Percentiles rank a stretch among this genome's conserved stretches.
Evolutionary conservation across 2,329 filamentous ascomycete species (phyloP).

Genomic region (Fusarium setosum): DNA sequence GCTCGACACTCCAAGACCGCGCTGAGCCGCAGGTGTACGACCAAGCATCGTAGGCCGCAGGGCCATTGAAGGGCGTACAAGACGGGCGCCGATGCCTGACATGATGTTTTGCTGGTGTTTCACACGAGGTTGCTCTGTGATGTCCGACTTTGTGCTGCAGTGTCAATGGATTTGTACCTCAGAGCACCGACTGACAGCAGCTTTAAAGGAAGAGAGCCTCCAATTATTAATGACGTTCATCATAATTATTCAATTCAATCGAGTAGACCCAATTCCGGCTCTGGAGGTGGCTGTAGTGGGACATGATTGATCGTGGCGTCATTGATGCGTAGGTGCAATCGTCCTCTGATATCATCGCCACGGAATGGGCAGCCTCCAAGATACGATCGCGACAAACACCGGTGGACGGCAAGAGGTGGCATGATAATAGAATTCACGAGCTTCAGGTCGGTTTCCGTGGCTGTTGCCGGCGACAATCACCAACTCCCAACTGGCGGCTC

Average conservation of each 20-base stretch:
- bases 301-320: conserved; percentile 34
- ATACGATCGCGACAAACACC: not conserved
- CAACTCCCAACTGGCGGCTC: too few species aligned
- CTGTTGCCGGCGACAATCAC: not conserved
- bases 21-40: conserved; percentile 1
- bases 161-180: not conserved
- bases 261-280: not conserved
- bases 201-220: not conserved
- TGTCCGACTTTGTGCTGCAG: not conserved
- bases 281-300: not conserved
- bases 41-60: conserved; percentile 13
- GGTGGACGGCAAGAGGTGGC: not conserved
- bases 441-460: not conserved
- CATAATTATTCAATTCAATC: conserved; percentile 11
- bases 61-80: conserved; percentile 23
- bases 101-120: conserved; percentile 7
- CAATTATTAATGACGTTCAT: conserved; percentile 12
- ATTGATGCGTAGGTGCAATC: conserved; percentile 36
- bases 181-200: not conserved
- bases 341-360: conserved; percentile 25
- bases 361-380: not conserved
- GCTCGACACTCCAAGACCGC: conserved; percentile 14
- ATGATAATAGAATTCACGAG: not conserved
- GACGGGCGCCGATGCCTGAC: conserved; percentile 20
- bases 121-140: not conserved